Conservation (phyloP, 2,329 filamentous ascomycete genomes). For the Diaporthe ilicicola region DNA sequence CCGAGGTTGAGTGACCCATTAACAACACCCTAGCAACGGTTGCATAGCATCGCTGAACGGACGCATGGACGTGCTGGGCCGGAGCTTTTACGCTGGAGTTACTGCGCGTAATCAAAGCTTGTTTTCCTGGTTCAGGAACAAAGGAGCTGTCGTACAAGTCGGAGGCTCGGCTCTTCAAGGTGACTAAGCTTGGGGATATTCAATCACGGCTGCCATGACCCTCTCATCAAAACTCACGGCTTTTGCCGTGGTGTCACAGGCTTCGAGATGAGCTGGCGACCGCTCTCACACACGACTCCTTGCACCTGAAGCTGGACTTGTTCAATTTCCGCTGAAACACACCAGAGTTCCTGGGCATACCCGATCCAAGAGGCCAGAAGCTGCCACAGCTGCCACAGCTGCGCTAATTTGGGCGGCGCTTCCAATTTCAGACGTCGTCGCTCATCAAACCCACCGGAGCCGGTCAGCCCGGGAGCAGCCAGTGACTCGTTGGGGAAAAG, state of each 20-base stretch:
- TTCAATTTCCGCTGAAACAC: slow-evolving; percentile 20
- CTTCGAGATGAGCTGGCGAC: not conserved
- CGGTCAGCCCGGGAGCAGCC: slow-evolving; percentile 13
- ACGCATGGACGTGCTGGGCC: slow-evolving; percentile 1
- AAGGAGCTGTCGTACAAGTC: not conserved
- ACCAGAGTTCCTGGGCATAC: slow-evolving; percentile 4
- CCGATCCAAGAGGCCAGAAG: not conserved
- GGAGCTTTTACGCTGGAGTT: not conserved
- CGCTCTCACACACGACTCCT: slow-evolving; percentile 6
- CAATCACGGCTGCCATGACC: slow-evolving; percentile 4
- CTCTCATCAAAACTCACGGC: slow-evolving; percentile 24
- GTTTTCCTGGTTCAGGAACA: not conserved
- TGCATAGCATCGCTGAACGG: not conserved
- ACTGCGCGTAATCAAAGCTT: slow-evolving; percentile 6
- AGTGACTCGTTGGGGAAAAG: not conserved
- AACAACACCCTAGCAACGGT: not conserved
- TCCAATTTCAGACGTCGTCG: slow-evolving; percentile 9
- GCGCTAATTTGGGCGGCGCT: slow-evolving; percentile 22
- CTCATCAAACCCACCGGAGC: slow-evolving; percentile 12
- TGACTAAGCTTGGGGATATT: not conserved
- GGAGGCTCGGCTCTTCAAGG: not conserved
- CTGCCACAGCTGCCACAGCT: slow-evolving; percentile 27
- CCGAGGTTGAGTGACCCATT: not conserved
- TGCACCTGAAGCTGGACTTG: slow-evolving; percentile 15
- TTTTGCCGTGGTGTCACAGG: not conserved